phyloP scores from a whole-genome alignment of 495 filamentous ascomycete genomes.

The Apodospora peruviana region DNA sequence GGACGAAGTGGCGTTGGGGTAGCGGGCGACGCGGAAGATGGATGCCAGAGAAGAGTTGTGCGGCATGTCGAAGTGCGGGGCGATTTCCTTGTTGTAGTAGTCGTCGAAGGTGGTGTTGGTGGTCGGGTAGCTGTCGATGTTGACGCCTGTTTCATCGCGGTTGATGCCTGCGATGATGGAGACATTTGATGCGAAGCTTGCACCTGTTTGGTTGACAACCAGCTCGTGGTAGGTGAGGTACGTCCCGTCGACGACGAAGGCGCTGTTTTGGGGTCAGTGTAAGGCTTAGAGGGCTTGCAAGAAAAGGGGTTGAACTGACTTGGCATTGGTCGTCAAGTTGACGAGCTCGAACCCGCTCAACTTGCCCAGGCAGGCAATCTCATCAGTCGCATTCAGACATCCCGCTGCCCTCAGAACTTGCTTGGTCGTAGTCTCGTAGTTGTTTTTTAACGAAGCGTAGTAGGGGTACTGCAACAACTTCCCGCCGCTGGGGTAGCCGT shows the following conservation, averaged over 20 bases:
- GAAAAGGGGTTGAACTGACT: conserved; percentile 12
- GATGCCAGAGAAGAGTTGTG: conserved; percentile 10
- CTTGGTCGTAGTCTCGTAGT: conserved; percentile 24
- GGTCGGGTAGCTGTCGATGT: conserved; percentile 19
- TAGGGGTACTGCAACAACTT: conserved; percentile 13
- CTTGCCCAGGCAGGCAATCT: conserved; percentile 29
- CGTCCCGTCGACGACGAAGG: conserved; percentile 30
- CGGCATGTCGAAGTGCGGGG: conserved; percentile 16
- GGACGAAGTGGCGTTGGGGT: conserved; percentile 6
- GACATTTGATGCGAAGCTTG: conserved; percentile 14
- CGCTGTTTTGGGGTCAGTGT: conserved; percentile 4
- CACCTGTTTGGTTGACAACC: conserved; percentile 16
- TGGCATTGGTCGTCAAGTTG: conserved; percentile 25
- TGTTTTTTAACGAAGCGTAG: conserved; percentile 28
- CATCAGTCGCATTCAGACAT: conserved; percentile 23
- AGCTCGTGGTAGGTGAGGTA: conserved; percentile 24
- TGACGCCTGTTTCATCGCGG: conserved; percentile 37
- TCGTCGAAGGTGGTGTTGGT: conserved; percentile 9
- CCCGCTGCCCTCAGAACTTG: conserved; percentile 24
- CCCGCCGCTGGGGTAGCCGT: conserved; percentile 24
- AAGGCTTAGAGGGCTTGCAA: not conserved
- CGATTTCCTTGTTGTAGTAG: conserved; percentile 12
- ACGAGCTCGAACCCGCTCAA: conserved; percentile 28
- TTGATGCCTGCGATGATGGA: conserved; percentile 33
- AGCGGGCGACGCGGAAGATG: conserved; percentile 15